phyloP scores from a whole-genome alignment of 139 green algal genomes.

The Gonium pectorale region DNA sequence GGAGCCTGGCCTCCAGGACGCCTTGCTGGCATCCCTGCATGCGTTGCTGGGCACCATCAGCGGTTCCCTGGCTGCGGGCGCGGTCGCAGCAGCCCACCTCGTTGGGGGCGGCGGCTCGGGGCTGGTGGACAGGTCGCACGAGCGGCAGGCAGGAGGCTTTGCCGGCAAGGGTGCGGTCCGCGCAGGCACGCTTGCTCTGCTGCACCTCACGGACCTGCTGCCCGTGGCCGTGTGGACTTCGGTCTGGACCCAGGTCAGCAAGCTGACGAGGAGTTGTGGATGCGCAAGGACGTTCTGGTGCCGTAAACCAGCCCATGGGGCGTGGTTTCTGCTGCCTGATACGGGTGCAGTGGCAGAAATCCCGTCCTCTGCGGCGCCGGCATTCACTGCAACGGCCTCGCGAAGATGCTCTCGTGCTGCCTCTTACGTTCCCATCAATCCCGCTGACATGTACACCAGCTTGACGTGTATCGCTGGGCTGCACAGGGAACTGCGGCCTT shows the following conservation, averaged over 20 bases:
- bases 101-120: not conserved
- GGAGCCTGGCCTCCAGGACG: slow-evolving; percentile 10
- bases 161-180: slow-evolving; percentile 56
- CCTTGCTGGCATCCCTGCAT: slow-evolving; percentile 39
- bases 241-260: slow-evolving; percentile 48
- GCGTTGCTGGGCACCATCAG: slow-evolving; percentile 50
- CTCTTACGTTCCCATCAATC: no score
- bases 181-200: slow-evolving; percentile 47
- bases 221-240: slow-evolving; percentile 42
- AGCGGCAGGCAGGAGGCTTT: slow-evolving; percentile 50
- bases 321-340: no score
- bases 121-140: not conserved
- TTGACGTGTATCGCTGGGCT: no score
- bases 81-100: not conserved
- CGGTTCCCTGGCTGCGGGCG: slow-evolving; percentile 25
- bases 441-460: no score
- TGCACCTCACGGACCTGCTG: slow-evolving; percentile 49
- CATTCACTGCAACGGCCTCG: no score
- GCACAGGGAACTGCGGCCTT: no score
- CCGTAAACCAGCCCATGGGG: no score
- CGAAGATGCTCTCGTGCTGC: no score
- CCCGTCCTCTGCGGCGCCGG: no score
- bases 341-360: no score
- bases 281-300: not conserved
- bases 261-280: not conserved